Base-by-base conservation (phyloP, 1,139 yeast species). In the Geotrichum klebahnii region DNA sequence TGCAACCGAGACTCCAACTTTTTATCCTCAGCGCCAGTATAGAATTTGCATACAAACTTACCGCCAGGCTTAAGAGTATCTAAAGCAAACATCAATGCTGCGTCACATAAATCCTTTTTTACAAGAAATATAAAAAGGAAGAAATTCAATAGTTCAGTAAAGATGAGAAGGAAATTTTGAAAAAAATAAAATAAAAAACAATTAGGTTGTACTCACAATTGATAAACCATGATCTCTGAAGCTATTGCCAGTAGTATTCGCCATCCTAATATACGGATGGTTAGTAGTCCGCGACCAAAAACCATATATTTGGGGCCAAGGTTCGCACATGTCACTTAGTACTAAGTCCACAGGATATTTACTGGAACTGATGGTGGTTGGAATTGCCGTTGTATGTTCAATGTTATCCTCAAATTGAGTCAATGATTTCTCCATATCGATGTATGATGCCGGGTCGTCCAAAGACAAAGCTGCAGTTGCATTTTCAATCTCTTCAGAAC, bases 301-400 rank as follows among this genome's bases (percentile, higher is more conserved):
- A 2, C 89, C 87, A 28, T 73, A 66, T 44, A 72, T 72, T 64
- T 82, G 90, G 51, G 81, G 74, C 65, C 80, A 77, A 35, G 95
- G 90, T 60, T 76, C 87, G 67, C 84, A 80, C 82, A 92, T 82
- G 72, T 92, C 98, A 65, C 97, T 87, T 39, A 92, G 64, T 34
- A 90, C 79, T 45, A 90, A 70, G 67, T 90, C 87, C 50, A 81
- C 75, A 5, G 81, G 78, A 52, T 61, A 57, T 44, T 46, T 39
- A 46, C 48, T 48, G 36, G 20, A 22, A 22, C 37, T 31, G 40
- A 17, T 42, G 37, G 29, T 46, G 24, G 23, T 42, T 35, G 32
- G 17, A 20, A 14, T 24, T 19, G 38, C 28, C n/a, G 29, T 10
- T 23, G 10, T 34, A 29, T 26, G 49, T 35, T 50, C 29, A 32